These are phyloP conservation scores for Tetrapisispora taiwanensis DNA, from an alignment of 805 yeast species.

Conservation along the genomic window DNA sequence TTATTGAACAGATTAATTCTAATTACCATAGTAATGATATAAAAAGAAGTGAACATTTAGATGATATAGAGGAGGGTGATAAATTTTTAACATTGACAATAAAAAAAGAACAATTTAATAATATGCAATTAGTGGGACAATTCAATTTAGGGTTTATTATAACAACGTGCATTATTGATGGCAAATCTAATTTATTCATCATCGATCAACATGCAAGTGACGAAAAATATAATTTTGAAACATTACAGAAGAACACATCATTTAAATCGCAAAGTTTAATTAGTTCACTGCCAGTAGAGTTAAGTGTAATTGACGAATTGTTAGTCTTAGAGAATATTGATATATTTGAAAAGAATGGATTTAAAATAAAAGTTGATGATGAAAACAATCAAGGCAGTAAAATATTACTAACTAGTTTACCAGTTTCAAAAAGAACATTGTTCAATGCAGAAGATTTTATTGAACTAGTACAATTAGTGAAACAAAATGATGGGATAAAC, in stretches of 20 bases:
- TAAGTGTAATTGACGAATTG: conserved; percentile 72
- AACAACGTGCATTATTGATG: conserved; percentile 41
- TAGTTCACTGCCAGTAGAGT: conserved; percentile 42
- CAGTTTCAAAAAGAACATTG: conserved; percentile 58
- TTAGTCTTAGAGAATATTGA: conserved; percentile 49
- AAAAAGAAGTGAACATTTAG: conserved; percentile 29
- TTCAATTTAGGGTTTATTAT: conserved; percentile 92
- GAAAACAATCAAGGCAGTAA: conserved; percentile 46
- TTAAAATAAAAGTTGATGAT: conserved; percentile 43
- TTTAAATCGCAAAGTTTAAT: conserved; percentile 68
- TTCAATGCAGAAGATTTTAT: conserved; percentile 59
- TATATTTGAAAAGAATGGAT: conserved; percentile 68
- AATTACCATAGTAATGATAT: neutral
- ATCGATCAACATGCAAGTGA: conserved; percentile 98
- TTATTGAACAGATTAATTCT: neutral
- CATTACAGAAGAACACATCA: conserved; percentile 41
- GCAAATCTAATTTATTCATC: conserved; percentile 57
- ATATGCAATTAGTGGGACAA: conserved; percentile 83
- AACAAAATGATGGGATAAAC: conserved; percentile 42
- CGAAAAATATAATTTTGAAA: conserved; percentile 86
- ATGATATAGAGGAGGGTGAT: conserved; percentile 44
- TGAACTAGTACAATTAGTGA: conserved; percentile 63
- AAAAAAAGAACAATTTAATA: conserved; percentile 57
- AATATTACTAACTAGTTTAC: conserved; percentile 51
- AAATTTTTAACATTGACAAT: conserved; percentile 48